Conservation (phyloP, 1,284 basidiomycete genomes). For the Ganoderma lingzhi region DNA sequence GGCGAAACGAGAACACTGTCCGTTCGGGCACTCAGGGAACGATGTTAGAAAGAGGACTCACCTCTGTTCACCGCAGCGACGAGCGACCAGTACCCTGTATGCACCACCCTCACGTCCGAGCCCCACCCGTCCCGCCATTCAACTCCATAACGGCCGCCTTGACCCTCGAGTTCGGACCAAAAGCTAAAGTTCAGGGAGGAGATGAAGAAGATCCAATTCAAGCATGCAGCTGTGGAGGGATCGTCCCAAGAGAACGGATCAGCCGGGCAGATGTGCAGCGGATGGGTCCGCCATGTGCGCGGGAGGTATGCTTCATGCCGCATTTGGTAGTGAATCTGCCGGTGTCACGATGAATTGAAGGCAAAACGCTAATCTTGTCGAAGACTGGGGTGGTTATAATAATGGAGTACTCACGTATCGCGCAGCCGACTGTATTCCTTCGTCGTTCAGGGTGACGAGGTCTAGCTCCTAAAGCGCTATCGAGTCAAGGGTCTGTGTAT, state of each 20-base stretch:
- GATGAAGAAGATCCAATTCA: constrained; percentile 88
- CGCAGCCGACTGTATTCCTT: constrained; percentile 26
- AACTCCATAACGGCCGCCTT: constrained; percentile 69
- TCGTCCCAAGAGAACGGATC: constrained; percentile 63
- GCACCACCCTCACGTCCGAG: constrained; percentile 53
- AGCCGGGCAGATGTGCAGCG: constrained; percentile 74
- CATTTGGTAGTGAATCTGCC: constrained; percentile 60
- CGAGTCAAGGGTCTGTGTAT: not conserved
- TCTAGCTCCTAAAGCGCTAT: constrained; percentile 5
- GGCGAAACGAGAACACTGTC: too few species aligned
- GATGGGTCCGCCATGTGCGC: constrained; percentile 79
- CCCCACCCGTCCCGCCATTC: constrained; percentile 78
- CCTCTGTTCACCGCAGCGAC: constrained; percentile 82
- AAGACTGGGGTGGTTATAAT: not conserved
- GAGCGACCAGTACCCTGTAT: constrained; percentile 85
- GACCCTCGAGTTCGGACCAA: constrained; percentile 77
- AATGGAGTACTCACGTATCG: constrained; percentile 12
- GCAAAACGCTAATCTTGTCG: not conserved
- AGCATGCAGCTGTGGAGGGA: constrained; percentile 60
- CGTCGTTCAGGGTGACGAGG: constrained; percentile 21
- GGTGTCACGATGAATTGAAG: constrained; percentile 45
- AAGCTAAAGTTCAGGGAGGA: constrained; percentile 88
- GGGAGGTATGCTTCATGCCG: constrained; percentile 72
- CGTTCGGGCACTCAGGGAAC: too few species aligned
- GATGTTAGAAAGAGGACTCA: constrained; percentile 39